Percentiles rank a stretch among this genome's conserved stretches.
Evolutionary conservation across 2,329 filamentous ascomycete species (phyloP).

Genomic region (Aspergillus alliaceus): DNA sequence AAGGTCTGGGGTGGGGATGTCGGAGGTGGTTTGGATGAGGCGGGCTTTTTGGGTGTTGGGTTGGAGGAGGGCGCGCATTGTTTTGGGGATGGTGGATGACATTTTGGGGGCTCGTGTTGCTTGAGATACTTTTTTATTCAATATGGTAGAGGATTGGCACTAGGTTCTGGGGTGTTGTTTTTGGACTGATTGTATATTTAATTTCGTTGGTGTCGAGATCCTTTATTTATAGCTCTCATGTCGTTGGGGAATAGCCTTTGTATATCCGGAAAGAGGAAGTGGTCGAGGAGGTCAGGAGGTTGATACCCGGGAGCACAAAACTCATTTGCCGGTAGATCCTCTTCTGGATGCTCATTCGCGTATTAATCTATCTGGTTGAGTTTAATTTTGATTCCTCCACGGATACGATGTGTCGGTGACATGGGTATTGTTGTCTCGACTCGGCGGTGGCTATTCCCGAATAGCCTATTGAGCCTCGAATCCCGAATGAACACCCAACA

Average conservation of each 20-base stretch:
- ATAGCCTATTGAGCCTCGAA: not conserved
- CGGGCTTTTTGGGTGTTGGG: not conserved
- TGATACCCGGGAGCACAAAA: not conserved
- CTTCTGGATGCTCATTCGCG: too few species aligned
- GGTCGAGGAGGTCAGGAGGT: not conserved
- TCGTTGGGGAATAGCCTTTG: not conserved
- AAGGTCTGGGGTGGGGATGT: slow-evolving; percentile 22
- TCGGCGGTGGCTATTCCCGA: not conserved
- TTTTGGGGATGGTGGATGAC: not conserved
- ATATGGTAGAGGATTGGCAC: too few species aligned
- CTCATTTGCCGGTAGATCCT: not conserved
- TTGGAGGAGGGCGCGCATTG: slow-evolving; percentile 3
- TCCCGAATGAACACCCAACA: not conserved
- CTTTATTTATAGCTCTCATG: not conserved
- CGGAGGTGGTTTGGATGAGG: slow-evolving; percentile 7
- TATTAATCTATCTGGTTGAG: too few species aligned
- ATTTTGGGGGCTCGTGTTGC: too few species aligned
- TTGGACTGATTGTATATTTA: too few species aligned
- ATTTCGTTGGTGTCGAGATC: not conserved
- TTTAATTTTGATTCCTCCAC: not conserved
- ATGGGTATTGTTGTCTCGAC: not conserved
- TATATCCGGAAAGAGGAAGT: not conserved
- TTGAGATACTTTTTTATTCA: too few species aligned
- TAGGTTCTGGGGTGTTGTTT: too few species aligned
- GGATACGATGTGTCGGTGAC: not conserved